Evolutionary conservation across 345 rosid species (phyloP), one percentile per base, ranked within the genome.

Genomic region (Carallia pectinifolia): DNA sequence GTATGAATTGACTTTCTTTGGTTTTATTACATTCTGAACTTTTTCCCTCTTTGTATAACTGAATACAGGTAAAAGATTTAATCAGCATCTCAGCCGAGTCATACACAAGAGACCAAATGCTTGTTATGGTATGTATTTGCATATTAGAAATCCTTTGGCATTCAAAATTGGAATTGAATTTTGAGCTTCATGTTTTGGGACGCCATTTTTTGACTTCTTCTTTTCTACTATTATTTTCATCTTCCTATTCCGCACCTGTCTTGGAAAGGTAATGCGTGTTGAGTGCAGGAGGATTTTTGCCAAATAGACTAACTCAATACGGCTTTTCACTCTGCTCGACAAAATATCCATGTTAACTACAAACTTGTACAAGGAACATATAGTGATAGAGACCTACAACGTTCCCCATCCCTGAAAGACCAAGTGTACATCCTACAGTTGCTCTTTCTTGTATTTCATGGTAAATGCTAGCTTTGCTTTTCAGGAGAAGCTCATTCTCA

Each of bases 1-100:
- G 40, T n/a, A 62, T 16, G n/a, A 31, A 53, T n/a, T 70, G 50
- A 59, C 54, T 53, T 5, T 54, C 50, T 47, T 5, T 60, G 61
- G 31, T 37, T 39, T 50, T 62, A 37, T 27, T 60, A 58, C 8
- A 31, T 61, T 6, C 67, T 69, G 10, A 50, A 9, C 53, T 9
- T 6, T 65, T 64, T 67, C 64, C 36, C 33, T 34, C 34, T 31
- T 53, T 54, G 10, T 72, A 29, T 53, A 61, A 66, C 50, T 12
- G 50, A 44, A 4, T 80, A 65, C 87, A 95, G 99, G 79, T 95
- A 69, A 95, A 83, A 76, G 99, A 95, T 71, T 80, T 92, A 68
- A 84, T 92, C 66, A 82, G 97, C 79, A 83, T 94, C 78, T 90
- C 98, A 7, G 98, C 94, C 1, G 97, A 95, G 78, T 71, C 88